Evolutionary conservation across 2,329 filamentous ascomycete species (phyloP), one percentile per base, ranked within the genome.

Genomic region (Thelonectria rubi): DNA sequence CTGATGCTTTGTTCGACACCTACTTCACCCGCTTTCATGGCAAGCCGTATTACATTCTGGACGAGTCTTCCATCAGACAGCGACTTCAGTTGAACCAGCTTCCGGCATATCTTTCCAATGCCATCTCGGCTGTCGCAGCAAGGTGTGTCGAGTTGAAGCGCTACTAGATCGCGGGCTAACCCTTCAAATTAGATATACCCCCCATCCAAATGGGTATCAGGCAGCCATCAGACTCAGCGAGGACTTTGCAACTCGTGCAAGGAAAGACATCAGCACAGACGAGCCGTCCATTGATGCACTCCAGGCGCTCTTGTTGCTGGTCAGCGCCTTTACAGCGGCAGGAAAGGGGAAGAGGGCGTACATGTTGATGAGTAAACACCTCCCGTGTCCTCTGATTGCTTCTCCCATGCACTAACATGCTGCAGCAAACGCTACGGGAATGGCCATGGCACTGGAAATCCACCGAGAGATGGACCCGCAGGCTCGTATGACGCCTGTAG

Each of bases 271-370:
- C 15, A 91, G 95, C 73, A 86, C 88, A 9, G 93, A 96, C 70
- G 91, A 94, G 67, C 92, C 92, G 5, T 92, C 89, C 0, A 86
- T 95, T 45, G 92, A 96, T 73, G 86, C 86, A 34, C 77, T 96
- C 9, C 92, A 96, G 74, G 85, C 91, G 3, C 81, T 94, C 15
- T 79, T 97, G 47, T 81, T 97, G 10, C 84, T 97, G 2, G 87
- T 90, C 0, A 87, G 90, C 72, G 89, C 91, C 3, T 94, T 88
- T 70, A 92, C 89, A 50, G 92, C 92, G 37, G 83, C 88, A 30
- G 92, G 93, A 24, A 88, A 90, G 70, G 91, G 92, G 15, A 94
- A 92, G 77, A 95, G 91, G 76, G 89, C 91, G 1, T 95, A 93
- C 68, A 96, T 96, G 92, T 82, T 93, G 40, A 82, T 96, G 69